phyloP scores from a whole-genome alignment of 2,329 filamentous ascomycete species.

The Cordyceps cicadae region DNA sequence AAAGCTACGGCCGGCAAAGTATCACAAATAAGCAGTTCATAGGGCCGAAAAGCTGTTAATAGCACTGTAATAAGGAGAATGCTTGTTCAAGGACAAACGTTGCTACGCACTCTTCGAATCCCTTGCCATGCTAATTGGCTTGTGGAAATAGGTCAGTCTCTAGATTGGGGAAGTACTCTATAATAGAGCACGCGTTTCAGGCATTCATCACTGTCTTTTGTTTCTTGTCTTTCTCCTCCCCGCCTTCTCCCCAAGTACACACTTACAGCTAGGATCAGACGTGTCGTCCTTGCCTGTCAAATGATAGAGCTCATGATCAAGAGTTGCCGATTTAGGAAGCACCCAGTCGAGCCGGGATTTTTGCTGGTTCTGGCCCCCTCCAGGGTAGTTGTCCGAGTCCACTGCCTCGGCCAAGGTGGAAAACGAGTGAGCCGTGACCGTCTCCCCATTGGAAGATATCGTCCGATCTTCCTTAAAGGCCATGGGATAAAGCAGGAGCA shows the following conservation, averaged over 20 bases:
- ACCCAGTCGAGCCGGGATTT: neutral
- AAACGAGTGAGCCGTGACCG: neutral
- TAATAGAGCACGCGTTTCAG: neutral
- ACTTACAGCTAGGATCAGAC: neutral
- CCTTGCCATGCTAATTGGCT: neutral
- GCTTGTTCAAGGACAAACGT: neutral
- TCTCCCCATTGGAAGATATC: neutral
- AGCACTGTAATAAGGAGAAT: neutral
- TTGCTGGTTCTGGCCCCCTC: neutral
- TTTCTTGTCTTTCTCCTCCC: too few relatives aligned
- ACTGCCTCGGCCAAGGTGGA: neutral
- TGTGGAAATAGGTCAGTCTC: neutral
- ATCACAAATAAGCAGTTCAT: slow-evolving; percentile 1
- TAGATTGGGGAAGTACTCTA: neutral
- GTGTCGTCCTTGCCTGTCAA: neutral
- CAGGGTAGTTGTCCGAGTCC: neutral
- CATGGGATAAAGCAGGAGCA: neutral
- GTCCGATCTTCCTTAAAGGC: neutral
- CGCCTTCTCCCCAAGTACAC: too few relatives aligned
- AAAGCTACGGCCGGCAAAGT: slow-evolving; percentile 6
- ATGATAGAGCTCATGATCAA: neutral
- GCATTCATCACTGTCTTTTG: too few relatives aligned
- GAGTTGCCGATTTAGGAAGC: neutral
- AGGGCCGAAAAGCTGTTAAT: neutral
- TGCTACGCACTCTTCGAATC: neutral